Percentiles rank a stretch among this genome's conserved stretches.
phyloP scores from a whole-genome alignment of 2,329 filamentous ascomycete genomes.

The Penicillium fuscoglaucum region DNA sequence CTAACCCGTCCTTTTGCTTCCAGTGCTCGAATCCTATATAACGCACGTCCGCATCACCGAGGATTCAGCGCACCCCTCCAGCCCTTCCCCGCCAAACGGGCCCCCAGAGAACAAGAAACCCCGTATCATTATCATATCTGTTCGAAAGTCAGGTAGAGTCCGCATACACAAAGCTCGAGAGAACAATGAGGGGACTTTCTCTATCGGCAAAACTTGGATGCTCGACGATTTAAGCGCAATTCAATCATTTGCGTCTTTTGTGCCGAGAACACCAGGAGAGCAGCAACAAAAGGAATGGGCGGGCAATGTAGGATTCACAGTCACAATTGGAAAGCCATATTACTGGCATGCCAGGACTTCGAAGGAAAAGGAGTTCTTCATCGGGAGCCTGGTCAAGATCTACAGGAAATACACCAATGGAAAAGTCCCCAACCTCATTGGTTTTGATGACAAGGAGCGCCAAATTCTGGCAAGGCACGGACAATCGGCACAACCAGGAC shows the following conservation, averaged over 20 bases:
- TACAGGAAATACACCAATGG: conserved; percentile 95
- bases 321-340: conserved; percentile 90
- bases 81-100: conserved; percentile 79
- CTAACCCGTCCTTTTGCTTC: conserved; percentile 16
- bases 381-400: conserved; percentile 93
- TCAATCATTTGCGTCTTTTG: conserved; percentile 72
- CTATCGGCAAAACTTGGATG: conserved; percentile 97
- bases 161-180: conserved; percentile 97
- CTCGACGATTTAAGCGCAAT: conserved; percentile 84
- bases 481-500: conserved; percentile 10
- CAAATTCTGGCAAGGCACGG: conserved; percentile 67
- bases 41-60: conserved; percentile 92
- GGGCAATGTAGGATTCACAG: conserved; percentile 77
- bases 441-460: conserved; percentile 78
- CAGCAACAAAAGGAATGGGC: conserved; percentile 71
- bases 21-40: conserved; percentile 91
- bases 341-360: conserved; percentile 93
- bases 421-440: conserved; percentile 72
- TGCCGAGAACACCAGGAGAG: conserved; percentile 59
- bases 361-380: conserved; percentile 99
- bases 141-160: conserved; percentile 87
- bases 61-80: conserved; percentile 77
- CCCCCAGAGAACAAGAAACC: conserved; percentile 76
- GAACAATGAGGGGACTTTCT: conserved; percentile 90
- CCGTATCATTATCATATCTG: conserved; percentile 87